Base-by-base conservation (phyloP, 371 early-diverging fungal species). In the Coemansia sp. region DNA sequence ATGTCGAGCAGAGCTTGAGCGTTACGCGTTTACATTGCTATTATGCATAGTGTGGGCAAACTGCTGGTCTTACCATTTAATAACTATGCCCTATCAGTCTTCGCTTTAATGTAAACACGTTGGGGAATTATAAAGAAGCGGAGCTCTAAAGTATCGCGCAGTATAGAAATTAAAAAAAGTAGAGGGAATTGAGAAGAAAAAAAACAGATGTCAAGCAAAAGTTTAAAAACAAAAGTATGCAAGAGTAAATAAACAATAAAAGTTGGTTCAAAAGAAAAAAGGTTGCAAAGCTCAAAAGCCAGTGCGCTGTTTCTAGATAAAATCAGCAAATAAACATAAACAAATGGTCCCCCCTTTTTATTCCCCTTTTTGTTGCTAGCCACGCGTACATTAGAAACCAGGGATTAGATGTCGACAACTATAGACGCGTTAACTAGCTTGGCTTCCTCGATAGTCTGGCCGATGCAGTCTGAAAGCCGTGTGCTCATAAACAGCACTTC, bases 401-500 rank as follows among this genome's bases (percentile, higher is more conserved):
- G 26, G 28, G 26, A 18, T 47, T 54, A 84, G 37, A 83, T 59
- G 33, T 83, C 83, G 0, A 85, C 79, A 65, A 82, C 80, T 44
- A 85, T 63, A 58, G 83, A 82, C 7, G 90, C 88, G 74, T 88
- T 89, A 54, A 77, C 81, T 61, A 91, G 71, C 20, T 89, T 89
- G 50, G 88, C 88, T 42, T 88, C 88, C 42, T 83, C 74, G 52
- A 91, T 87, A 11, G 87, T 80, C 79, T 87, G 87, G 57, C 84
- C 87, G 16, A 86, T 50, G 33, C 82, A 68, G 62, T 86, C 87
- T 58, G 87, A 81, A 55, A 91, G 75, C 62, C 85, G 89, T 52
- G 79, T 79, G 59, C 88, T 85, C 65, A 87, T 86, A 64, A 87
- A 89, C 64, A 86, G 85, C 61, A 90, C 91, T 81, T 93, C 93